A percentile compares a stretch with the other conserved stretches of the same genome.
phyloP scores from a whole-genome alignment of 2,329 filamentous ascomycete genomes.

The Sporothrix curviconia region DNA sequence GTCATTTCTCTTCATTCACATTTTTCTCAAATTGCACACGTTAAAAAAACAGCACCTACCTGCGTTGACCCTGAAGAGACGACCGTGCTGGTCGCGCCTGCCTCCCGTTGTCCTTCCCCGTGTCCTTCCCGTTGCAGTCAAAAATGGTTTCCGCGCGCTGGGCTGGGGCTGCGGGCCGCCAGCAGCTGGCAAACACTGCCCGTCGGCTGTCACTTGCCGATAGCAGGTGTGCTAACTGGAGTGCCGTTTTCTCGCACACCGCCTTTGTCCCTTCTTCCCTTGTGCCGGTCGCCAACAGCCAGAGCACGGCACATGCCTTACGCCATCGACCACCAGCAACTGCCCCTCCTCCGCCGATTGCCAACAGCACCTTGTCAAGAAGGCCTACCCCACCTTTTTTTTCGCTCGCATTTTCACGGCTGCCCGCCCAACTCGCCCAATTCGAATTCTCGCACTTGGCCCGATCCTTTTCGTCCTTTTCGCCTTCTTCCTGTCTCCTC shows the following conservation, averaged over 20 bases:
- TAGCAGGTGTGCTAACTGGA: neutral
- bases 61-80: neutral
- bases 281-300: neutral
- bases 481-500: neutral
- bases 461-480: neutral
- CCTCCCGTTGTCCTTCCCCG: neutral
- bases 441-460: neutral
- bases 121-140: neutral
- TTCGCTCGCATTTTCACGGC: constrained; percentile 8
- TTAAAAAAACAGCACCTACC: too few relatives aligned
- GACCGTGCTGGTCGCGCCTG: neutral
- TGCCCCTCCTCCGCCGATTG: neutral
- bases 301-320: too few relatives aligned
- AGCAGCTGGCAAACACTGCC: constrained; percentile 1
- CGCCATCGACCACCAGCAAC: neutral
- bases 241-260: neutral
- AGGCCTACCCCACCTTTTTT: constrained; percentile 14
- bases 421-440: neutral
- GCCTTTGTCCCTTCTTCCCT: neutral
- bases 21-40: too few relatives aligned
- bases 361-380: neutral
- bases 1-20: too few relatives aligned
- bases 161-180: neutral
- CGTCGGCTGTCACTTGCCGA: neutral
- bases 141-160: neutral